Evolutionary conservation across 352 stramenopile species (phyloP).

Genomic region (Pythium aristosporum): DNA sequence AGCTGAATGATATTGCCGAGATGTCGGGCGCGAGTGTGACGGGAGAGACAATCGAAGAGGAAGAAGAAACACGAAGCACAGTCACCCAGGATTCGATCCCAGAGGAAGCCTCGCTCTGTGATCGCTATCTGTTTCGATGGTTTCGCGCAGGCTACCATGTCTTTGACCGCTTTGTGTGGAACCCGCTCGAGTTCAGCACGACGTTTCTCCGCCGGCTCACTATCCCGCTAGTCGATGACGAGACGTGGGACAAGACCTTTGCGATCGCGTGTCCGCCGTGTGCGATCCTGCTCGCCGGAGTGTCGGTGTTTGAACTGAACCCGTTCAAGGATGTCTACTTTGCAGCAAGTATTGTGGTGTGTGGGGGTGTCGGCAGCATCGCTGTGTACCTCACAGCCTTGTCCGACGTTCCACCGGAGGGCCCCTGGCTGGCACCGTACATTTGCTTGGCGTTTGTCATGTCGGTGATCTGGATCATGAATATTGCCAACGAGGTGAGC

Average conservation of each 20-base stretch:
- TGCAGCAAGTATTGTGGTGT: constrained; percentile 36
- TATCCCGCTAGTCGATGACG: constrained; percentile 76
- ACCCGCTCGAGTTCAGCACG: constrained; percentile 62
- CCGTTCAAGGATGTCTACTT: constrained; percentile 50
- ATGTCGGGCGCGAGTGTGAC: constrained; percentile 34
- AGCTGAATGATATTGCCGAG: constrained; percentile 62
- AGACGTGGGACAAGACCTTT: constrained; percentile 81
- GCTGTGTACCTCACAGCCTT: constrained; percentile 41
- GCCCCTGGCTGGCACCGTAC: constrained; percentile 49
- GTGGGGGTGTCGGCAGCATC: constrained; percentile 42
- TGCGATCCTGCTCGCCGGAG: constrained; percentile 54
- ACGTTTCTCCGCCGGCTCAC: constrained; percentile 70
- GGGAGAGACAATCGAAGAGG: constrained; percentile 27
- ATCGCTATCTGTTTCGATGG: constrained; percentile 22
- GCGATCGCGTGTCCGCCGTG: constrained; percentile 62
- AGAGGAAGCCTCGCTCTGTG: constrained; percentile 6
- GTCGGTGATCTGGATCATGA: constrained; percentile 88
- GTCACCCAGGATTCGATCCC: neutral
- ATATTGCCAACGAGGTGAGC: constrained; percentile 71
- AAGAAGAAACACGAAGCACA: constrained; percentile 5
- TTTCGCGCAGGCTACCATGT: constrained; percentile 29
- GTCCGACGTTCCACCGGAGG: constrained; percentile 36
- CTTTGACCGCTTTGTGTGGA: constrained; percentile 62
- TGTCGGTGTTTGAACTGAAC: constrained; percentile 50
- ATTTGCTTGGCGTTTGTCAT: constrained; percentile 78